These are phyloP conservation scores for Aquilaria yunnanensis DNA, from an alignment of 345 rosid genomes.

Conservation along the genomic window DNA sequence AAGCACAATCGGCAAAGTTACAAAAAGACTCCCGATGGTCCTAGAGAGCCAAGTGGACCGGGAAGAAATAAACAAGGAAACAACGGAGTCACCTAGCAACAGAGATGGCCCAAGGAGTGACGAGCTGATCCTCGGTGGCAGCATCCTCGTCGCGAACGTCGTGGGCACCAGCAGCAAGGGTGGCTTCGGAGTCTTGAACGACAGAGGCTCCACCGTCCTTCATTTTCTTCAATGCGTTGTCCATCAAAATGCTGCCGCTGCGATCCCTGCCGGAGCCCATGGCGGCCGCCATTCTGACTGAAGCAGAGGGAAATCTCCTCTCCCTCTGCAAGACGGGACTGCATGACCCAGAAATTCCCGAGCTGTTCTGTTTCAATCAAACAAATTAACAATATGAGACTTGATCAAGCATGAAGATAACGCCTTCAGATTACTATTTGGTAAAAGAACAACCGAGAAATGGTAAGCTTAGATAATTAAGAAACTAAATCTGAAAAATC, in stretches of 20 bases:
- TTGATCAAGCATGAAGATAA: too few relatives aligned
- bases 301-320: slow-evolving; percentile 27
- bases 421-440: too few relatives aligned
- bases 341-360: slow-evolving; percentile 32
- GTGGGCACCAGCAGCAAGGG: slow-evolving; percentile 48
- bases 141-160: slow-evolving; percentile 68
- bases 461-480: too few relatives aligned
- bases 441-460: too few relatives aligned
- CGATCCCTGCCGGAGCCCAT: slow-evolving; percentile 32
- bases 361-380: slow-evolving; percentile 35
- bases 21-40: not conserved
- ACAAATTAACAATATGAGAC: not conserved
- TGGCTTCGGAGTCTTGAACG: slow-evolving; percentile 37
- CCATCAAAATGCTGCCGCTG: slow-evolving; percentile 39
- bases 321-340: slow-evolving; percentile 33
- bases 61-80: not conserved
- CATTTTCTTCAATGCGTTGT: slow-evolving; percentile 28
- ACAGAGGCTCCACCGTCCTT: slow-evolving; percentile 29
- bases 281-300: slow-evolving; percentile 32
- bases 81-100: slow-evolving; percentile 56
- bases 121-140: slow-evolving; percentile 63
- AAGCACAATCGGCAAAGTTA: not conserved
- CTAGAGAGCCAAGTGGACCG: too few relatives aligned
- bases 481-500: too few relatives aligned
- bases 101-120: slow-evolving; percentile 79